phyloP scores from a whole-genome alignment of 139 green algal genomes.

The Closterium sp. region DNA sequence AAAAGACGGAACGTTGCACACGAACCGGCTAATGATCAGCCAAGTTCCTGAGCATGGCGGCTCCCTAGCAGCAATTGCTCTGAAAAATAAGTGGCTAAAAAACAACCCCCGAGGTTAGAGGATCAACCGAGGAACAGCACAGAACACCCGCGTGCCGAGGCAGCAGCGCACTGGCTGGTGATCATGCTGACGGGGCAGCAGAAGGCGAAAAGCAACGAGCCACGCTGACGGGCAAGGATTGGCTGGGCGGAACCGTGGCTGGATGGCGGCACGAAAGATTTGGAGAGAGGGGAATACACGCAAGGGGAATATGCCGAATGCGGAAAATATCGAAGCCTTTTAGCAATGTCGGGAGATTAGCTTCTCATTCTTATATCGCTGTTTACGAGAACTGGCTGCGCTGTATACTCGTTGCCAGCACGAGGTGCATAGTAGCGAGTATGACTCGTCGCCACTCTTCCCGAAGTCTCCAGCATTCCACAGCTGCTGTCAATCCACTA shows the following conservation, averaged over 20 bases:
- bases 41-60: not conserved
- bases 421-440: not conserved
- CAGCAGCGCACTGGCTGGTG: not conserved
- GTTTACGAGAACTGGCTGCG: no score
- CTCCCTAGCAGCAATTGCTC: not conserved
- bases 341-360: no score
- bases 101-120: not conserved
- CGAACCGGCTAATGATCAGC: not conserved
- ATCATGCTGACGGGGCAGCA: not conserved
- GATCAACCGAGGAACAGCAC: not conserved
- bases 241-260: not conserved
- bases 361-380: no score
- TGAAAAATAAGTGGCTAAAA: not conserved
- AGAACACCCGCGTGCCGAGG: not conserved
- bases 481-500: no score
- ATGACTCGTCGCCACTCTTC: not conserved
- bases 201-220: not conserved
- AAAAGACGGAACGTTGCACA: not conserved
- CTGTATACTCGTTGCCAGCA: no score
- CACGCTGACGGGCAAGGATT: not conserved
- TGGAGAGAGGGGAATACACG: no score
- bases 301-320: no score
- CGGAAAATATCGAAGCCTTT: no score
- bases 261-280: no score
- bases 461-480: no score